These are phyloP conservation scores for Hericium coralloides DNA, from an alignment of 768 basidiomycete species.

Conservation along the genomic window DNA sequence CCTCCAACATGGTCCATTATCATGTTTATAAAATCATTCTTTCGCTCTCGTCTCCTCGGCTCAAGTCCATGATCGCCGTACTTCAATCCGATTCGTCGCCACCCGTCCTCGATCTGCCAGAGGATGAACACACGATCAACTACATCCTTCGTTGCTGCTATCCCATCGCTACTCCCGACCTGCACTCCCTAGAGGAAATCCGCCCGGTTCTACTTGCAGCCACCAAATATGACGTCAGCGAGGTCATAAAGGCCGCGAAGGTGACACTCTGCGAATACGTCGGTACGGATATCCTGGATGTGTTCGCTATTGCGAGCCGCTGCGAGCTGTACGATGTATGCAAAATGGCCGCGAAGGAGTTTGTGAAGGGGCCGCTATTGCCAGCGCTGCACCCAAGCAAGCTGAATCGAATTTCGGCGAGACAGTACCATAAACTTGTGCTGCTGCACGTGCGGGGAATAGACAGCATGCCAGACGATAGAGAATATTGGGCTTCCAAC, in stretches of 20 bases:
- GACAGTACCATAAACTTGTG: conserved; percentile 1
- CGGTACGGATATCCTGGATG: conserved; percentile 5
- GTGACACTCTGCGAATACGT: not conserved
- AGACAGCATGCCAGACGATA: too few relatives aligned
- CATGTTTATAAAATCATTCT: not conserved
- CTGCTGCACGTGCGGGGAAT: not conserved
- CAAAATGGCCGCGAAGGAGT: not conserved
- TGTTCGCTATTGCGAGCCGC: conserved; percentile 1
- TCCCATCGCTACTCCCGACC: not conserved
- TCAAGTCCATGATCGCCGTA: not conserved
- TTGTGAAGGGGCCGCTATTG: not conserved
- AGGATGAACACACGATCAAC: conserved; percentile 2
- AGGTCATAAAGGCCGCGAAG: not conserved
- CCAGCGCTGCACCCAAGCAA: not conserved
- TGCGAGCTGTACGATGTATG: not conserved
- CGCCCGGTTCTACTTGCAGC: conserved; percentile 2
- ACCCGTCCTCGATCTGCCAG: not conserved
- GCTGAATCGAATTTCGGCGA: not conserved
- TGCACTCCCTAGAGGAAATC: not conserved
- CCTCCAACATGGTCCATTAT: not conserved
- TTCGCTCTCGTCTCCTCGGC: not conserved
- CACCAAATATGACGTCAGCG: conserved; percentile 4
- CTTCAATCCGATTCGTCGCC: too few relatives aligned
- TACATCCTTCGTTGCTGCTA: conserved; percentile 6
- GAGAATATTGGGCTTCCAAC: too few relatives aligned